Evolutionary conservation across 2,329 filamentous ascomycete species (phyloP).

Genomic region (Pestalotiopsis sp.): DNA sequence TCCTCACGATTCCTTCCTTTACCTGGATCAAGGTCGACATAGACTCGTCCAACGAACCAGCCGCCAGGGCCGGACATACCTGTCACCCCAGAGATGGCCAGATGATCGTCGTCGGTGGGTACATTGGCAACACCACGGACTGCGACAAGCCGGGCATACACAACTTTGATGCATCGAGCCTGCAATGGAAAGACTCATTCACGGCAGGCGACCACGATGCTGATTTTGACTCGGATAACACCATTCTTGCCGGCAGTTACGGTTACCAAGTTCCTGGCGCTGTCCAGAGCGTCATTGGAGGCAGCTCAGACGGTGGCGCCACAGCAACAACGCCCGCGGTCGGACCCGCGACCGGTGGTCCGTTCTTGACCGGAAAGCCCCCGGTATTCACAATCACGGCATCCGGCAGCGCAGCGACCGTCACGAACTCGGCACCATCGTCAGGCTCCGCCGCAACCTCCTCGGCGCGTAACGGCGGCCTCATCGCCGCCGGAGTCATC

Average conservation of each 20-base stretch:
- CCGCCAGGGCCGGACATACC: constrained; percentile 67
- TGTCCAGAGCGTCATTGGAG: constrained; percentile 66
- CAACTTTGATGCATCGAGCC: constrained; percentile 69
- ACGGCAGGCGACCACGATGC: constrained; percentile 54
- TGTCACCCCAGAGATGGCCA: constrained; percentile 72
- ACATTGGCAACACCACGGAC: constrained; percentile 59
- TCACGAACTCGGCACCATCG: constrained; percentile 20
- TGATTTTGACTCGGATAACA: constrained; percentile 50
- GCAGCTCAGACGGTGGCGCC: constrained; percentile 61
- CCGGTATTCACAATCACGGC: constrained; percentile 69
- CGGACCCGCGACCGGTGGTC: constrained; percentile 65
- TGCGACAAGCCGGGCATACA: constrained; percentile 74
- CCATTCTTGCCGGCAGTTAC: constrained; percentile 58
- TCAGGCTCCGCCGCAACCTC: constrained; percentile 34
- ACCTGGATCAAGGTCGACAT: constrained; percentile 71
- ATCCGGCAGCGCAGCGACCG: constrained; percentile 48
- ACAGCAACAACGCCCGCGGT: constrained; percentile 67
- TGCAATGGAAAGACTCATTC: constrained; percentile 67
- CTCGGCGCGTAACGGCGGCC: constrained; percentile 34
- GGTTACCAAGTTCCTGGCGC: constrained; percentile 67
- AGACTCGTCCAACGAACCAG: constrained; percentile 48
- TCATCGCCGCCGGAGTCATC: constrained; percentile 55
- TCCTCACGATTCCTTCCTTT: constrained; percentile 72
- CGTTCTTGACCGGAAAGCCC: constrained; percentile 70
- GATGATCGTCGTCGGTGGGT: constrained; percentile 72